These are phyloP conservation scores for Epichloe hybrida DNA, from an alignment of 2,329 filamentous ascomycete genomes.

Conservation along the genomic window DNA sequence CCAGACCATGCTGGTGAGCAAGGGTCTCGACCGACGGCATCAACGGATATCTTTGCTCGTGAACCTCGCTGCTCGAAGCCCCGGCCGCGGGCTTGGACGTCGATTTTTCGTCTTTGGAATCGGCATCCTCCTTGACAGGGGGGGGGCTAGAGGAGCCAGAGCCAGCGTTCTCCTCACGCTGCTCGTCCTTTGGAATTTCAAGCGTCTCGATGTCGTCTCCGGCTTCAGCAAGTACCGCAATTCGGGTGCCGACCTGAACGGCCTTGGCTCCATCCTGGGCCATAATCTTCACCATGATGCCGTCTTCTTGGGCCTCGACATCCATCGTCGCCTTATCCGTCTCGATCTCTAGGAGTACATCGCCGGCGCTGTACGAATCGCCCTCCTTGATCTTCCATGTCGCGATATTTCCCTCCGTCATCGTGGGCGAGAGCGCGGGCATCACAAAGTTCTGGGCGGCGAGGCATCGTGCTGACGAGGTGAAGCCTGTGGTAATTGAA, in stretches of 20 bases:
- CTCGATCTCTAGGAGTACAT: slow-evolving; percentile 83
- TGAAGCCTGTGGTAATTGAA: slow-evolving; percentile 39
- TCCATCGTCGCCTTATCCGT: slow-evolving; percentile 94
- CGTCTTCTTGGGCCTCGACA: slow-evolving; percentile 84
- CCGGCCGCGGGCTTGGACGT: slow-evolving; percentile 41
- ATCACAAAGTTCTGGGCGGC: slow-evolving; percentile 82
- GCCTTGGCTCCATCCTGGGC: slow-evolving; percentile 59
- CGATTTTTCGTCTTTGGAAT: not conserved
- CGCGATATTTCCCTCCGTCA: slow-evolving; percentile 86
- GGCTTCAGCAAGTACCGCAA: slow-evolving; percentile 69
- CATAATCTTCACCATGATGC: slow-evolving; percentile 72
- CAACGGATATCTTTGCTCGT: slow-evolving; percentile 57
- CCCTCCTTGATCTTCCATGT: slow-evolving; percentile 81
- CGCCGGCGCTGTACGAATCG: slow-evolving; percentile 66
- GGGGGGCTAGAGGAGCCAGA: not conserved
- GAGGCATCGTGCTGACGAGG: slow-evolving; percentile 45
- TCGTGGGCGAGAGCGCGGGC: slow-evolving; percentile 82
- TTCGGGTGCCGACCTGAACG: slow-evolving; percentile 65
- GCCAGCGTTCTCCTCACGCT: slow-evolving; percentile 22
- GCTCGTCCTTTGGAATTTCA: slow-evolving; percentile 60
- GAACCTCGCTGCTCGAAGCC: slow-evolving; percentile 32
- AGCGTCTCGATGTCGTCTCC: slow-evolving; percentile 66
- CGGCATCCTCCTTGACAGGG: slow-evolving; percentile 13
- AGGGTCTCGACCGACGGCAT: slow-evolving; percentile 76
- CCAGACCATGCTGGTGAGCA: slow-evolving; percentile 64